Evolutionary conservation across 2,329 filamentous ascomycete genomes (phyloP), one percentile per base, ranked within the genome.

Genomic region (Pestalotiopsis sp.): DNA sequence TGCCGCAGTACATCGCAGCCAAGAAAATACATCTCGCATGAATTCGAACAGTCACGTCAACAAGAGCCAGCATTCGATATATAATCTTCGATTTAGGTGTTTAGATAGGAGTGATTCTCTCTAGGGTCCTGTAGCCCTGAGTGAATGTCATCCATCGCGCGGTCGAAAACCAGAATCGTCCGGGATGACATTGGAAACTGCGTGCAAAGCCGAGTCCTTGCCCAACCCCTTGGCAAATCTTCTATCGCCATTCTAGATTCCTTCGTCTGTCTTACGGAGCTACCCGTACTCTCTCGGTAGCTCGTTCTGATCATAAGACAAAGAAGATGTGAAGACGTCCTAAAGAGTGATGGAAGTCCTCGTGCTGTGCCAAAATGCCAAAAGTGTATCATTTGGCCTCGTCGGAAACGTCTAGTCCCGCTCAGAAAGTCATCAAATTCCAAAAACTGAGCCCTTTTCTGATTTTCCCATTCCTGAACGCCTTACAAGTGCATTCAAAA

Each of bases 41-140:
- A 20, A 9, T 23, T 52, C 0, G n/a, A n/a, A n/a, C 17, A 23
- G 45, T 3, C 45, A 52, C 17, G 6, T 9, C 6, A 23, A 9
- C 3, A 11, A n/a, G 3, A 52, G 45, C n/a, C 17, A 52, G n/a
- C 11, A 20, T n/a, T 52, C 45, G 45, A 52, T 52, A 52, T 52
- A 23, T 52, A 52, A n/a, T 52, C 17, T 52, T 52, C 45, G 45
- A 52, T 52, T 52, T 52, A 52, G 17, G 45, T 52, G 20, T 66
- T 57, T 38, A 66, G 65, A 66, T 66, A 27, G 65, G 65, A 59
- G 65, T 60, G 65, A 66, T 66, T 66, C 65, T 66, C 57, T 66
- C 65, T 60, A 66, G 58, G 41, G 65, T 23, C 25, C 36, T 66
- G 41, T 12, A 14, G 65, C 65, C 65, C 58, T 52, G 65, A 66